Percentiles rank a stretch among this genome's conserved stretches.
These are phyloP conservation scores for Boletus insuetus DNA, from an alignment of 768 basidiomycete genomes.

Conservation along the genomic window DNA sequence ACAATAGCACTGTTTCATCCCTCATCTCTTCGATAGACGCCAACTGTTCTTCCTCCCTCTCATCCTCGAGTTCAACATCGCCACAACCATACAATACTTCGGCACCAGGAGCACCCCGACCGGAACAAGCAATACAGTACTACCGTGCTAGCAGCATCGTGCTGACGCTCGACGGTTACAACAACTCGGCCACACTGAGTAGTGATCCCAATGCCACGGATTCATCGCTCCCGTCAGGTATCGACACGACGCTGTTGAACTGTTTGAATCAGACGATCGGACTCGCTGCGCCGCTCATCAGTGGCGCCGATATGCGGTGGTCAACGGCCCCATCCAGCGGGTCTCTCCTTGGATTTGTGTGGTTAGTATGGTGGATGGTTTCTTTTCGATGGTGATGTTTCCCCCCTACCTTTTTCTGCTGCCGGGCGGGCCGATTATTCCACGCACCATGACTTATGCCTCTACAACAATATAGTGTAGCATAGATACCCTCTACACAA, in stretches of 20 bases:
- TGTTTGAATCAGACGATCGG: conserved; percentile 68
- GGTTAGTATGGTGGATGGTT: conserved; percentile 19
- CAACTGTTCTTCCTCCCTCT: conserved; percentile 43
- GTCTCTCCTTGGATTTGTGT: conserved; percentile 14
- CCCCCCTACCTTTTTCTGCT: no score
- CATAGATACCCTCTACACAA: no score
- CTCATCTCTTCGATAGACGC: conserved; percentile 41
- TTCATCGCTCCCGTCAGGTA: conserved; percentile 48
- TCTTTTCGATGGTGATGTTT: not conserved
- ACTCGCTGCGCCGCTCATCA: conserved; percentile 54
- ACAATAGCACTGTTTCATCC: conserved; percentile 44
- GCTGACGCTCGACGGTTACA: conserved; percentile 63
- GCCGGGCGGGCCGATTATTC: no score
- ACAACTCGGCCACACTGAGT: conserved; percentile 52
- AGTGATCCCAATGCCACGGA: conserved; percentile 40
- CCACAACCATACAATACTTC: conserved; percentile 32
- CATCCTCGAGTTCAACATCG: conserved; percentile 31
- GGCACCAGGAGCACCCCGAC: conserved; percentile 31
- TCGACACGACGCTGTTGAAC: conserved; percentile 47
- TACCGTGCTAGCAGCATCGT: conserved; percentile 65
- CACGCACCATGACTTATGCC: no score
- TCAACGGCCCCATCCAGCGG: conserved; percentile 1
- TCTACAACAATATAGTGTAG: no score
- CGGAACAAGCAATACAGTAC: conserved; percentile 63
- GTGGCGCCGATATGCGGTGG: conserved; percentile 26